Percentiles rank a stretch among this genome's conserved stretches.
Evolutionary conservation across 805 yeast genomes (phyloP).

Genomic region (Ogataea dorogensis): DNA sequence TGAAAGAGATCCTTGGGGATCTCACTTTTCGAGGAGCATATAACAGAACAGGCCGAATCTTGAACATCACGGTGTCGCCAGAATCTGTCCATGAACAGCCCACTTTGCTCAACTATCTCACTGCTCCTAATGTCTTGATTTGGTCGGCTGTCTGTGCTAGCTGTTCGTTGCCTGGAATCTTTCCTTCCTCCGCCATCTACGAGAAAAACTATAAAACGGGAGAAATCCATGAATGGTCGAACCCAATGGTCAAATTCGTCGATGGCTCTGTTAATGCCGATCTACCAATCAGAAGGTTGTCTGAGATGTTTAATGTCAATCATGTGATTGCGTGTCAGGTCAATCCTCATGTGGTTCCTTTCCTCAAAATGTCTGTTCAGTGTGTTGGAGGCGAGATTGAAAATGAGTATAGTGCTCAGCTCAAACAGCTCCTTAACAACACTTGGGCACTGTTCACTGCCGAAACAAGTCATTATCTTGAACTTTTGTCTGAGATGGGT

Average conservation of each 20-base stretch:
- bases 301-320: conserved; percentile 97
- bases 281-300: conserved; percentile 81
- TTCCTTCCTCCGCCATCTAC: conserved; percentile 79
- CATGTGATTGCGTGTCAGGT: conserved; percentile 98
- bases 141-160: conserved; percentile 94
- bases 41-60: conserved; percentile 88
- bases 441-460: conserved; percentile 58
- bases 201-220: conserved; percentile 80
- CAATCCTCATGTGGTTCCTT: conserved; percentile 92
- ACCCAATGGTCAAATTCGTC: conserved; percentile 72
- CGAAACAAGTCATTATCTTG: conserved; percentile 77
- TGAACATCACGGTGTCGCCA: conserved; percentile 91
- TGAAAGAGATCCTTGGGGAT: conserved; percentile 80
- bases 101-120: conserved; percentile 70
- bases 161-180: conserved; percentile 90
- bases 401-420: conserved; percentile 53
- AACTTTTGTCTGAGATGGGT: conserved; percentile 72
- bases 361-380: conserved; percentile 65
- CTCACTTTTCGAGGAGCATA: conserved; percentile 92
- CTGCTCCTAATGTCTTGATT: conserved; percentile 76
- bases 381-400: conserved; percentile 70
- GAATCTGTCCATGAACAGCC: conserved; percentile 92
- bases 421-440: conserved; percentile 51
- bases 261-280: conserved; percentile 98
- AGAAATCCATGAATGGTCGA: conserved; percentile 76